phyloP scores from a whole-genome alignment of 345 rosid genomes.

The Carallia pectinifolia region DNA sequence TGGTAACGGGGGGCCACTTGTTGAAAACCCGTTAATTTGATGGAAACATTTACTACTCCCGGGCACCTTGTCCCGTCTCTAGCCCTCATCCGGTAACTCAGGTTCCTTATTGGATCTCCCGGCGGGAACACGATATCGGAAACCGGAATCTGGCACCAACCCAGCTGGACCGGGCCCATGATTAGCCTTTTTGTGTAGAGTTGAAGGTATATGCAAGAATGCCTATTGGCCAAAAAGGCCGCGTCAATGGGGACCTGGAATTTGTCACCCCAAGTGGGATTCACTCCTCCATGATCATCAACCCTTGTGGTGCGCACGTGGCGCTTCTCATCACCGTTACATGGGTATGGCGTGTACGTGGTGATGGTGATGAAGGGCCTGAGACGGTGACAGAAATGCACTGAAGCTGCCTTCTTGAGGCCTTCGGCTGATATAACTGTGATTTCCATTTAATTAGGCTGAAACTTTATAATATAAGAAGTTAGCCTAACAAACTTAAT shows the following conservation, averaged over 20 bases:
- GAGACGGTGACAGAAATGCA: slow-evolving; percentile 23
- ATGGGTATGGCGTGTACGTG: slow-evolving; percentile 12
- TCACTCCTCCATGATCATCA: slow-evolving; percentile 40
- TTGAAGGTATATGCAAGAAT: slow-evolving; percentile 23
- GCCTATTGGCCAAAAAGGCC: slow-evolving; percentile 28
- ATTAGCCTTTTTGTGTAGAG: slow-evolving; percentile 40
- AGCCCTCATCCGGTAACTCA: slow-evolving; percentile 45
- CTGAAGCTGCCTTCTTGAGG: slow-evolving; percentile 28
- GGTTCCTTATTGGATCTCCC: slow-evolving; percentile 24
- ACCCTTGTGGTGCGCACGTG: slow-evolving; percentile 20
- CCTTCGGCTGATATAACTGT: slow-evolving; percentile 45
- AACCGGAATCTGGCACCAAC: slow-evolving; percentile 53
- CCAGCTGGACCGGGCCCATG: slow-evolving; percentile 32
- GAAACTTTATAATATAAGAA: background rate
- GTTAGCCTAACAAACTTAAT: no score
- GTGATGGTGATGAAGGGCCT: slow-evolving; percentile 39
- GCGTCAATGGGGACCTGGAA: slow-evolving; percentile 33
- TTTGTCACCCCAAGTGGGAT: slow-evolving; percentile 53
- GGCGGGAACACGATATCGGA: slow-evolving; percentile 32
- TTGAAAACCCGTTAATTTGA: slow-evolving; percentile 27
- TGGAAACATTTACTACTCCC: slow-evolving; percentile 42
- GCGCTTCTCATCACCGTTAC: slow-evolving; percentile 4
- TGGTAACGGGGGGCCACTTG: background rate
- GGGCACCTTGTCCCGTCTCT: slow-evolving; percentile 44
- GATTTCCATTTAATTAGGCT: slow-evolving; percentile 29